These are phyloP conservation scores for Phaeoacremonium minimum DNA, from an alignment of 2,329 filamentous ascomycete species.

Conservation along the genomic window DNA sequence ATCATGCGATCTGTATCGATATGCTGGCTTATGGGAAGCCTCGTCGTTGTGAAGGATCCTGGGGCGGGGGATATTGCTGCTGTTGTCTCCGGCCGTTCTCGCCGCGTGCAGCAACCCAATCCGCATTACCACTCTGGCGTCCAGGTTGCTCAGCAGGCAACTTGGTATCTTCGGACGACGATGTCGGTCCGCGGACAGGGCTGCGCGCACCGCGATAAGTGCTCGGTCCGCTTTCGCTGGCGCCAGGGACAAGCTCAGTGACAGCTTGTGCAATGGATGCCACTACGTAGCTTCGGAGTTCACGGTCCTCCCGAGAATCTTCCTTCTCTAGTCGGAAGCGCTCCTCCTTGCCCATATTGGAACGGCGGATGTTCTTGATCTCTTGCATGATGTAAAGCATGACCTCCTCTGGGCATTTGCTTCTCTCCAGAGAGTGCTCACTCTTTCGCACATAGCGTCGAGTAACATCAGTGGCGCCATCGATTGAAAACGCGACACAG, in stretches of 20 bases:
- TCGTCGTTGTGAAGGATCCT: constrained; percentile 14
- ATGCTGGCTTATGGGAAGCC: constrained; percentile 7
- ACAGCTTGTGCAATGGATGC: constrained; percentile 70
- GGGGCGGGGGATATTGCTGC: constrained; percentile 11
- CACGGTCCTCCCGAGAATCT: constrained; percentile 69
- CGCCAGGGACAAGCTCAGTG: constrained; percentile 58
- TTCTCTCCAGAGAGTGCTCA: constrained; percentile 70
- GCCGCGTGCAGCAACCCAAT: constrained; percentile 29
- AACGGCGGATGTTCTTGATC: constrained; percentile 78
- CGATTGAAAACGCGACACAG: constrained; percentile 92
- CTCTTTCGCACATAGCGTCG: constrained; percentile 67
- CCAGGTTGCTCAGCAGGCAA: constrained; percentile 55
- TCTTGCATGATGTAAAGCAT: constrained; percentile 89
- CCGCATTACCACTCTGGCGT: constrained; percentile 28
- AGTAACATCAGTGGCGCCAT: constrained; percentile 68
- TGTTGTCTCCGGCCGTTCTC: constrained; percentile 22
- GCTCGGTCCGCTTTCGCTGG: constrained; percentile 10
- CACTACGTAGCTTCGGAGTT: constrained; percentile 71
- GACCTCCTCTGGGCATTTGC: constrained; percentile 80
- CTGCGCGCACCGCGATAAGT: constrained; percentile 17
- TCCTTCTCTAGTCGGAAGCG: constrained; percentile 78
- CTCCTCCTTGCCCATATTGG: constrained; percentile 81
- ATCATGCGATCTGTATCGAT: no score
- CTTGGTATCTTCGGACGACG: constrained; percentile 49
- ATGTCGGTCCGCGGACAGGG: constrained; percentile 12